Percentiles rank a stretch among this genome's conserved stretches.
These are phyloP conservation scores for Bretziella fagacearum DNA, from an alignment of 2,329 filamentous ascomycete species.

Conservation along the genomic window DNA sequence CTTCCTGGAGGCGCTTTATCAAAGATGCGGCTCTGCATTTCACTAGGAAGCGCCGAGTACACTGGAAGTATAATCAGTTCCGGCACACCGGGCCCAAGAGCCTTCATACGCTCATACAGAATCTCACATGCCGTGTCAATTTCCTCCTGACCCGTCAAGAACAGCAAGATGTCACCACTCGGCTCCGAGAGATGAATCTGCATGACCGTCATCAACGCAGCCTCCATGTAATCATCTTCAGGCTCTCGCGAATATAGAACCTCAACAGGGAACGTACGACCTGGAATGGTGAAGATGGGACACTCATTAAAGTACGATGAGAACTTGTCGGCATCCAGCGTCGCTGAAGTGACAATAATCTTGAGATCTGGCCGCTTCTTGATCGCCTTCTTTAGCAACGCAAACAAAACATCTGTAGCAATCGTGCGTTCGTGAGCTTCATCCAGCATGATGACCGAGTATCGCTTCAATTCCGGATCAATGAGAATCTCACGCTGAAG, in stretches of 20 bases:
- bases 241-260: constrained; percentile 90
- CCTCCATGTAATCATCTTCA: constrained; percentile 87
- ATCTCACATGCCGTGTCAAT: constrained; percentile 94
- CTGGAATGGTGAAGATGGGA: constrained; percentile 92
- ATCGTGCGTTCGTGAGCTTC: constrained; percentile 97
- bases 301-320: constrained; percentile 91
- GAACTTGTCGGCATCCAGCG: constrained; percentile 93
- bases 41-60: constrained; percentile 84
- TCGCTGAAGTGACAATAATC: constrained; percentile 91
- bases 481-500: constrained; percentile 86
- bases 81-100: constrained; percentile 73
- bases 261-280: constrained; percentile 87
- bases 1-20: constrained; percentile 75
- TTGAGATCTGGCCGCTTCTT: constrained; percentile 76
- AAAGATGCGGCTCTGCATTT: constrained; percentile 89
- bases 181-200: constrained; percentile 92
- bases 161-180: constrained; percentile 84
- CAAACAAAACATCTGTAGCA: constrained; percentile 87
- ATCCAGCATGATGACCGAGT: constrained; percentile 95
- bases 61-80: constrained; percentile 87
- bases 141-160: constrained; percentile 93
- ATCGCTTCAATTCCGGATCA: constrained; percentile 73
- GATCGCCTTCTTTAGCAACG: constrained; percentile 80
- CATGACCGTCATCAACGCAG: constrained; percentile 92
- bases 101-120: constrained; percentile 89